Base-by-base conservation (phyloP, 768 basidiomycete species). In the Vararia minispora region DNA sequence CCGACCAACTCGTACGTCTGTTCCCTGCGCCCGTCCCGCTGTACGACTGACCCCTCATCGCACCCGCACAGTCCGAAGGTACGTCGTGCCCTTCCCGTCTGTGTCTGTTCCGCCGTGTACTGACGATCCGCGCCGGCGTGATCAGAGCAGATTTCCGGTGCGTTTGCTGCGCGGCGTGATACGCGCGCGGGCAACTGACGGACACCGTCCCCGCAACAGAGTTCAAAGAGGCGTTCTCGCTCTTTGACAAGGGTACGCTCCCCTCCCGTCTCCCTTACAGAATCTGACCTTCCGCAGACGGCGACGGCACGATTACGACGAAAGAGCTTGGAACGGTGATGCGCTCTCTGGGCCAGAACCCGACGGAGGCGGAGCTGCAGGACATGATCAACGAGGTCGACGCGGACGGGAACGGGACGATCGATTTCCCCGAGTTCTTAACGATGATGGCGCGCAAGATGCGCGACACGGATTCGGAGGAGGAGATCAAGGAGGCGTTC, bases 141-240 rank as follows among this genome's bases (percentile, higher is more conserved):
- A 26, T 23, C 57, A 94, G 89, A 92, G 59, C 88, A 91, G 71
- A 87, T 92, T 52, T 76, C 87, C 53, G 89, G 89, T 88, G 54
- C 32, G 77, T 61, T 25, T 12, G 28, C 43, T 32, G 5, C 27
- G 8, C 16, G 27, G 17, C 30, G 14, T 37, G 14, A 33, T 33
- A 22, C 26, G 10, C 35, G 26, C 10, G 34, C 21, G 26, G 24
- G 24, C 24, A 9, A 11, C 20, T 34, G 24, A 17, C 16, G 29
- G 33, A 36, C n/a, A 32, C 25, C 20, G n/a, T 16, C 24, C n/a
- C 48, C 33, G n/a, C n/a, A 31, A 21, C 57, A 87, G 90, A 94
- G 63, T 97, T 92, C 77, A 97, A 94, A 73, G 94, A 97, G 69
- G 92, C 92, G 35, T 97, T 98, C 68, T 89, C 91, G 42, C 74